A percentile compares a stretch with the other conserved stretches of the same genome.
These are phyloP conservation scores for Myxozyma geophila DNA, from an alignment of 805 yeast genomes.

Conservation along the genomic window DNA sequence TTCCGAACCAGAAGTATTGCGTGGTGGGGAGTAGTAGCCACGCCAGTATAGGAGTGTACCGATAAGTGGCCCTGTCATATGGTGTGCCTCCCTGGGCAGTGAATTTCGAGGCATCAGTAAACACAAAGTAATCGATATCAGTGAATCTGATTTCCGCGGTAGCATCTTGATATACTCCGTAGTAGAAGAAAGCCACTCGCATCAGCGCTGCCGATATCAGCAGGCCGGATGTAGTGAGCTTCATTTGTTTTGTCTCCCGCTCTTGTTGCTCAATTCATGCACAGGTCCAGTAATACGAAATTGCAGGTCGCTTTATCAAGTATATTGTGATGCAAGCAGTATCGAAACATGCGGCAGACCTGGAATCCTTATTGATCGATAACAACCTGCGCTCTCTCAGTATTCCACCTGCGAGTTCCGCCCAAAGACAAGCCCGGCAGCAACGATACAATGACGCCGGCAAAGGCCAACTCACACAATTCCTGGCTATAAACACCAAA, in stretches of 20 bases:
- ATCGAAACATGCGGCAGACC: too few relatives aligned
- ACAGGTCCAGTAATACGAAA: not conserved
- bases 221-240: constrained; percentile 28
- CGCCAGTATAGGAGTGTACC: constrained; percentile 90
- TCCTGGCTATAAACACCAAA: too few relatives aligned
- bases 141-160: constrained; percentile 82
- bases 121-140: constrained; percentile 91
- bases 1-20: constrained; percentile 67
- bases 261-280: constrained; percentile 6
- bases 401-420: too few relatives aligned
- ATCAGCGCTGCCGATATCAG: constrained; percentile 39
- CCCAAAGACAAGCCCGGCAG: too few relatives aligned
- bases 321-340: not conserved
- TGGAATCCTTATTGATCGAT: too few relatives aligned
- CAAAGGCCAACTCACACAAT: too few relatives aligned
- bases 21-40: constrained; percentile 80
- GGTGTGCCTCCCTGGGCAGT: constrained; percentile 72
- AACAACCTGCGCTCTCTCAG: too few relatives aligned
- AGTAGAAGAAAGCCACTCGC: constrained; percentile 68
- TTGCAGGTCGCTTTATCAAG: not conserved
- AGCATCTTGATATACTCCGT: constrained; percentile 86
- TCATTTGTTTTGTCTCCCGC: constrained; percentile 14
- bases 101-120: constrained; percentile 85
- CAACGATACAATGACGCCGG: too few relatives aligned
- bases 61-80: constrained; percentile 80